These are phyloP conservation scores for Fusarium sulawesiense DNA, from an alignment of 2,329 filamentous ascomycete genomes.

Conservation along the genomic window DNA sequence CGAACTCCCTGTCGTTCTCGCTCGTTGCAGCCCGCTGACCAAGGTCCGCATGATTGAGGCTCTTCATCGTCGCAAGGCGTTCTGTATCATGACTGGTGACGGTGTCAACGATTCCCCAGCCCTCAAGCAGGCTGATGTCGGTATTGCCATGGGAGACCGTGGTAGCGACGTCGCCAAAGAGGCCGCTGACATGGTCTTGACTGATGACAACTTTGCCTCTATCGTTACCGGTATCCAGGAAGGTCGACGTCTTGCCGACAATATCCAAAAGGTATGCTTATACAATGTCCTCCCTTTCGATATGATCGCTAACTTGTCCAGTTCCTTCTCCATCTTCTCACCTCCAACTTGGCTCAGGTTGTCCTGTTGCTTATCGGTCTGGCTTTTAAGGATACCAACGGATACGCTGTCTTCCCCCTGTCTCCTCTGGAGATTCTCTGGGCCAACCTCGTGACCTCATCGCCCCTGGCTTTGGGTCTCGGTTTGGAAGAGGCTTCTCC, in stretches of 20 bases:
- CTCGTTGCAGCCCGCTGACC: slow-evolving; percentile 75
- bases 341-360: slow-evolving; percentile 76
- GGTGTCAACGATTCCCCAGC: slow-evolving; percentile 81
- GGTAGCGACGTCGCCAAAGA: slow-evolving; percentile 82
- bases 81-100: slow-evolving; percentile 80
- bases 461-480: slow-evolving; percentile 76
- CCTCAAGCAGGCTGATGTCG: slow-evolving; percentile 77
- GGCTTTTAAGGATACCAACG: slow-evolving; percentile 70
- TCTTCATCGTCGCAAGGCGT: slow-evolving; percentile 74
- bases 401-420: slow-evolving; percentile 74
- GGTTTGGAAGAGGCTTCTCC: slow-evolving; percentile 76
- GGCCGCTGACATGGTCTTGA: slow-evolving; percentile 88
- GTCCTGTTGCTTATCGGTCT: slow-evolving; percentile 70
- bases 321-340: slow-evolving; percentile 73
- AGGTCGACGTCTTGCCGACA: slow-evolving; percentile 76
- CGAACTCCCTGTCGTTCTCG: slow-evolving; percentile 73
- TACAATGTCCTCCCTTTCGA: background rate
- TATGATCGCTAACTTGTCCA: slow-evolving; percentile 44
- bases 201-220: slow-evolving; percentile 88
- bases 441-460: slow-evolving; percentile 81
- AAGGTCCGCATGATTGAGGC: slow-evolving; percentile 82
- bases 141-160: slow-evolving; percentile 78
- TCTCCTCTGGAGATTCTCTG: slow-evolving; percentile 80
- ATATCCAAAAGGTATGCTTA: slow-evolving; percentile 73
- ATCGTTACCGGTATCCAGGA: slow-evolving; percentile 79